phyloP scores from a whole-genome alignment of 2,329 filamentous ascomycete genomes.

The Hypoxylon sp. region DNA sequence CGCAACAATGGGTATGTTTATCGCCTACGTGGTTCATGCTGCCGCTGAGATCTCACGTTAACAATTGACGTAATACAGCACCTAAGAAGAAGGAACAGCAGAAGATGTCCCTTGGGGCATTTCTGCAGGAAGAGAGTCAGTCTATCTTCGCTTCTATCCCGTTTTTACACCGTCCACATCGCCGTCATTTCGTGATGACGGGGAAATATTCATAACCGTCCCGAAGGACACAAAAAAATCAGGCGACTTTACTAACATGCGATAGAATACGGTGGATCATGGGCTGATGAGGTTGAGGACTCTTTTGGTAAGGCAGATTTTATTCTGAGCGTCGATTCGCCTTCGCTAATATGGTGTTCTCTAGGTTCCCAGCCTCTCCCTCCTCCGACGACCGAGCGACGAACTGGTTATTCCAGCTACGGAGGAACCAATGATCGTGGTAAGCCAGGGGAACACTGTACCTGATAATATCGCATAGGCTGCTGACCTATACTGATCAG shows the following conservation, averaged over 20 bases:
- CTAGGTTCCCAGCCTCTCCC: slow-evolving; percentile 71
- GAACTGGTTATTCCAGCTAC: slow-evolving; percentile 49
- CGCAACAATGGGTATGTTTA: slow-evolving; percentile 73
- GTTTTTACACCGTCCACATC: slow-evolving; percentile 40
- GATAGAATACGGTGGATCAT: slow-evolving; percentile 78
- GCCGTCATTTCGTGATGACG: slow-evolving; percentile 46
- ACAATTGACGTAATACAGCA: slow-evolving; percentile 68
- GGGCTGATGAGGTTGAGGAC: slow-evolving; percentile 99
- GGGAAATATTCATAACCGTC: slow-evolving; percentile 23
- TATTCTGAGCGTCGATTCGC: slow-evolving; percentile 30
- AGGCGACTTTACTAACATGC: slow-evolving; percentile 46
- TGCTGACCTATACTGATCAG: slow-evolving; percentile 56
- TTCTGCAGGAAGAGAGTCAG: slow-evolving; percentile 92
- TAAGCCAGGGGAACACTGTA: slow-evolving; percentile 42
- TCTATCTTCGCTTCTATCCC: slow-evolving; percentile 50
- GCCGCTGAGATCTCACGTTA: slow-evolving; percentile 54
- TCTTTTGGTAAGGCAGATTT: slow-evolving; percentile 70
- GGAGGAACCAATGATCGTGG: slow-evolving; percentile 52
- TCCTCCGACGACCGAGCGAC: slow-evolving; percentile 51
- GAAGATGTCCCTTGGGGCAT: slow-evolving; percentile 98
- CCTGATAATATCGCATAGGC: neutral
- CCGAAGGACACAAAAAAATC: slow-evolving; percentile 37
- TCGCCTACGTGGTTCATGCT: slow-evolving; percentile 38
- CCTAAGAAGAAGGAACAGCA: slow-evolving; percentile 94
- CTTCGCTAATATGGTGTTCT: slow-evolving; percentile 31